Evolutionary conservation across 1,284 basidiomycete species (phyloP).

Genomic region (Spongispora temasekensis): DNA sequence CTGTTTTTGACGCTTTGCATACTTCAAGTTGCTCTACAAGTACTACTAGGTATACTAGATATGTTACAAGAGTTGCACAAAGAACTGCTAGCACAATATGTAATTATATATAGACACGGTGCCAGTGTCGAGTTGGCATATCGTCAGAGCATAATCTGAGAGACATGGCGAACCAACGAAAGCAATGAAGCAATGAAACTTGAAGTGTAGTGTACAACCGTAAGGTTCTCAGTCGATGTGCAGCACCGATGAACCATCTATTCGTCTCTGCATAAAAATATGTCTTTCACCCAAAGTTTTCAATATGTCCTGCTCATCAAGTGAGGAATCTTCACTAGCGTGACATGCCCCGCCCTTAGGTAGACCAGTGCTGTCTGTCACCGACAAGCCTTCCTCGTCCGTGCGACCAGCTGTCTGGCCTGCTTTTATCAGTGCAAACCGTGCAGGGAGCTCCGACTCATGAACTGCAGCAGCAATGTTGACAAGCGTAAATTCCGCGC

Average conservation of each 20-base stretch:
- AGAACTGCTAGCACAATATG: no score
- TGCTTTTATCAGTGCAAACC: conserved; percentile 13
- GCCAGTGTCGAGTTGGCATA: background rate
- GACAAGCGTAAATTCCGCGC: conserved; percentile 27
- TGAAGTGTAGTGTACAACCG: background rate
- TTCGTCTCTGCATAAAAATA: conserved; percentile 20
- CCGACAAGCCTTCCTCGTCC: background rate
- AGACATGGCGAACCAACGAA: background rate
- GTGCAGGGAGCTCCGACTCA: conserved; percentile 27
- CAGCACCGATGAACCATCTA: conserved; percentile 19
- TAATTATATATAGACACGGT: no score
- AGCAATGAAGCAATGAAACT: background rate
- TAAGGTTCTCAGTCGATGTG: conserved; percentile 13
- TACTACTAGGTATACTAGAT: no score
- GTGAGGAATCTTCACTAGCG: no score
- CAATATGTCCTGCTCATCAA: background rate
- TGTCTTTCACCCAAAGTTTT: conserved; percentile 8
- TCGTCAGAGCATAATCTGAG: background rate
- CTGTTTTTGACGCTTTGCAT: no score
- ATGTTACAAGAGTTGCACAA: no score
- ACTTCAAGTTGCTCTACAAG: no score
- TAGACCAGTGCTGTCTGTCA: background rate
- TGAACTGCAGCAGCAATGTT: conserved; percentile 28
- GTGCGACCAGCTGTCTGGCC: background rate
- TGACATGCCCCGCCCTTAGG: background rate